Base-by-base conservation (phyloP, 768 basidiomycete genomes). In the Strobilomyces confusus region DNA sequence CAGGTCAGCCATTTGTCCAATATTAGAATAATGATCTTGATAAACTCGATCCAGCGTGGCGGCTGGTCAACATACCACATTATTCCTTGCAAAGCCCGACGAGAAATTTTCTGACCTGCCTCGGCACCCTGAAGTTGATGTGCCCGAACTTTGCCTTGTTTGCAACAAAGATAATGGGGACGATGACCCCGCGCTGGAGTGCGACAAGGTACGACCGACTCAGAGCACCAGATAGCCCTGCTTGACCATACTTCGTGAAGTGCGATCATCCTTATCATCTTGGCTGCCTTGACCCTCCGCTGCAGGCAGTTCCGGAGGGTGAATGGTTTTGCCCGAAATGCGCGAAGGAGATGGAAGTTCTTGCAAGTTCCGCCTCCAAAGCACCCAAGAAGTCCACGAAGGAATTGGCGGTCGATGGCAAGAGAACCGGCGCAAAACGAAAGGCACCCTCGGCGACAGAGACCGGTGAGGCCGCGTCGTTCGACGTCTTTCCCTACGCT, bases 241-340 rank as follows among this genome's bases (percentile, higher is more conserved):
- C 50, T 48, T 57, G 40, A 60, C 51, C 22, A 41, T 43, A 22
- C 30, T 33, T 49, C 26, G 14, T 11, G 51, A 53, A 95, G 89
- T 98, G 95, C 65, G 95, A 98, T 65, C 77, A 80, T 40, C 90
- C 92, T 1, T 95, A 87, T 68, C 95, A 98, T 68, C 75, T 89
- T 14, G 76, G 76, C 13, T 98, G 95, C 68, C 80, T 95, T 42
- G 72, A 75, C 40, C 92, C 93, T 17, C 91, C 93, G 2, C 71
- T 98, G 43, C 67, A 73, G 15, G 81, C 77, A 5, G 75, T 95
- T 17, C 95, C 95, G 0, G 87, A 89, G 32, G 95, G 90, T 34
- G 89, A 94, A 72, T 94, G 93, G 92, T 92, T 92, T 76, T 95
- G 93, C 63, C 83, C 87, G 0, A 75, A 81, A 51, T 95, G 93